phyloP scores from a whole-genome alignment of 169 alveolate genomes.

The Plasmodium sp. region DNA sequence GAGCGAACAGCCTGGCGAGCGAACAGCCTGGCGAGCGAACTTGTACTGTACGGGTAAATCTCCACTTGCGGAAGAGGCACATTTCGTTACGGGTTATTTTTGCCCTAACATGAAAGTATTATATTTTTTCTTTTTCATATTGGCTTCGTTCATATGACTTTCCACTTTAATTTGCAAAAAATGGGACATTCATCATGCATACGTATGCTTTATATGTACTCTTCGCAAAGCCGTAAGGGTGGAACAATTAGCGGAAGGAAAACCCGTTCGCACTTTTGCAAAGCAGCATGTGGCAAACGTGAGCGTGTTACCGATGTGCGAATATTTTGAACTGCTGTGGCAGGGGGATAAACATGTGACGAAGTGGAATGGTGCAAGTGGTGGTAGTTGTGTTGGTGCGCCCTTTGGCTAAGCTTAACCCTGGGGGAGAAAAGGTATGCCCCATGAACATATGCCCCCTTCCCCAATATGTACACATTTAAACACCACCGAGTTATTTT shows the following conservation, averaged over 20 bases:
- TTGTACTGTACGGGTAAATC: background rate
- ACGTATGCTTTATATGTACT: background rate
- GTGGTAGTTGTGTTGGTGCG: background rate
- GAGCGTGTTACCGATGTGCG: background rate
- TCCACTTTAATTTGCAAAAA: background rate
- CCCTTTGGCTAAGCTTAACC: background rate
- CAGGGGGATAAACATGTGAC: background rate
- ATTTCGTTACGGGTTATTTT: background rate
- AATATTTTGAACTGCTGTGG: background rate
- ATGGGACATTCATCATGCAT: background rate
- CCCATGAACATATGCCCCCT: background rate
- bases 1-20: background rate
- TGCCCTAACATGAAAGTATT: background rate
- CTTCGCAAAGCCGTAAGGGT: background rate
- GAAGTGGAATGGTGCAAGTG: background rate
- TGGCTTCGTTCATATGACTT: background rate
- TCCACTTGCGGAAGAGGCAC: background rate
- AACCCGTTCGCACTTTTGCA: background rate
- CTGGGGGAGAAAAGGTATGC: background rate
- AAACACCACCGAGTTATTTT: background rate
- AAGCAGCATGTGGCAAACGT: background rate
- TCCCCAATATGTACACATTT: background rate
- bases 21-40: background rate
- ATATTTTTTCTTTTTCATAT: background rate
- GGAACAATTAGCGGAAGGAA: background rate